These are phyloP conservation scores for Lepiota brunneoincarnata DNA, from an alignment of 768 basidiomycete species.

Conservation along the genomic window DNA sequence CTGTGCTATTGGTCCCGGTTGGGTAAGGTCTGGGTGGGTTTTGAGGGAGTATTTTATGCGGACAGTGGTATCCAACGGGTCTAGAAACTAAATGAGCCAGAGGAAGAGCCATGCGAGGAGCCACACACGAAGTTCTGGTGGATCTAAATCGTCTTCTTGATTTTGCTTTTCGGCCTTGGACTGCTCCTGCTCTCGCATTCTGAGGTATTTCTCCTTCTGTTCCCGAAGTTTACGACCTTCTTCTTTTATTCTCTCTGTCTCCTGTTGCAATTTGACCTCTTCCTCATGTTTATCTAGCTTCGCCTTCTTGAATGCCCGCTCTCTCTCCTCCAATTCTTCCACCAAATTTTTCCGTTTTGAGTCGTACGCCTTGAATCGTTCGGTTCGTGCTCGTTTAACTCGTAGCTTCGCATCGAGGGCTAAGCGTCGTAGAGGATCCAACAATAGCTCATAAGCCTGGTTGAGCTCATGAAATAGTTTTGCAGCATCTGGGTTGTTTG, in stretches of 20 bases:
- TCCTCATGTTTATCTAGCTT: constrained; percentile 60
- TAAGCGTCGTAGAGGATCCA: constrained; percentile 75
- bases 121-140: constrained; percentile 53
- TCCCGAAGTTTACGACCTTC: constrained; percentile 68
- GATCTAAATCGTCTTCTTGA: constrained; percentile 40
- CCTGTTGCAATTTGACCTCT: constrained; percentile 48
- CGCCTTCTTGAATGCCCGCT: constrained; percentile 73
- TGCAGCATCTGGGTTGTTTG: constrained; percentile 80
- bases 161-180: constrained; percentile 24
- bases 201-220: constrained; percentile 56
- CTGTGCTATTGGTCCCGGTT: constrained; percentile 40
- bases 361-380: constrained; percentile 69
- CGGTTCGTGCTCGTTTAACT: constrained; percentile 61
- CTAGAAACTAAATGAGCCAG: constrained; percentile 27
- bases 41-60: constrained; percentile 67
- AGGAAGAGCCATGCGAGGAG: not conserved
- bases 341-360: constrained; percentile 71
- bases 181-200: constrained; percentile 39
- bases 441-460: constrained; percentile 74
- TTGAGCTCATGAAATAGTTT: constrained; percentile 85
- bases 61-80: constrained; percentile 71
- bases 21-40: constrained; percentile 55
- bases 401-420: constrained; percentile 81
- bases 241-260: constrained; percentile 73
- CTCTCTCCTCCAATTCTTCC: constrained; percentile 77